phyloP scores from a whole-genome alignment of 1,284 basidiomycete species.

The Puccinia polysora region DNA sequence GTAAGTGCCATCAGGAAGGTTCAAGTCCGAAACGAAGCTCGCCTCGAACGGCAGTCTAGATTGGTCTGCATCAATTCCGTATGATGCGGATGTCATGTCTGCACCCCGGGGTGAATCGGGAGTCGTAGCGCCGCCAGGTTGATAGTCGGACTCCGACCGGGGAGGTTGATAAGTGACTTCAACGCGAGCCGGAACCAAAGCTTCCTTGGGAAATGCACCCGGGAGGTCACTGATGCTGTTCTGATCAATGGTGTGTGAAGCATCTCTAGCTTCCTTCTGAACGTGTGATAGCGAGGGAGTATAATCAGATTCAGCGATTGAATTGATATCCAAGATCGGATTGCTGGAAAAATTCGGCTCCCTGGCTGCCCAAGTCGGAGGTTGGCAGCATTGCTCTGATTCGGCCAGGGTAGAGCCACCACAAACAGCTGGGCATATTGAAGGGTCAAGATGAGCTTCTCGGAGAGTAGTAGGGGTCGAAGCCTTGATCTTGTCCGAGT shows the following conservation, averaged over 20 bases:
- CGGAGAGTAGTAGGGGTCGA: too few relatives aligned
- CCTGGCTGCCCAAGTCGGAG: too few relatives aligned
- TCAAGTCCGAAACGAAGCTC: slow-evolving; percentile 64
- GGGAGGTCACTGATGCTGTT: neutral
- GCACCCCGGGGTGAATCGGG: neutral
- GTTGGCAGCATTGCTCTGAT: too few relatives aligned
- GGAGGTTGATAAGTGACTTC: neutral
- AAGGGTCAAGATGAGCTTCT: too few relatives aligned
- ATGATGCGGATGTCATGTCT: neutral
- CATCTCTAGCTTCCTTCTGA: neutral
- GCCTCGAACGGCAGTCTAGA: slow-evolving; percentile 53
- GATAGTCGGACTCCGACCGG: too few relatives aligned
- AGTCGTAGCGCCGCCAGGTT: too few relatives aligned
- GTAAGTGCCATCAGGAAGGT: slow-evolving; percentile 67
- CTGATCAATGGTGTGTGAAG: neutral
- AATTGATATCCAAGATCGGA: too few relatives aligned
- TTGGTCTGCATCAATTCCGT: neutral
- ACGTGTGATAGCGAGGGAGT: too few relatives aligned
- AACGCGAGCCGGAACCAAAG: neutral
- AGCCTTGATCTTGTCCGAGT: too few relatives aligned
- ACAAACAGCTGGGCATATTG: too few relatives aligned
- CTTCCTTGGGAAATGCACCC: slow-evolving; percentile 17
- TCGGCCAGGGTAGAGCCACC: too few relatives aligned
- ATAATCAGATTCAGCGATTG: neutral
- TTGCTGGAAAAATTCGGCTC: too few relatives aligned